Conservation (phyloP, 306 rosid genomes). For the Acacia crassicarpa region DNA sequence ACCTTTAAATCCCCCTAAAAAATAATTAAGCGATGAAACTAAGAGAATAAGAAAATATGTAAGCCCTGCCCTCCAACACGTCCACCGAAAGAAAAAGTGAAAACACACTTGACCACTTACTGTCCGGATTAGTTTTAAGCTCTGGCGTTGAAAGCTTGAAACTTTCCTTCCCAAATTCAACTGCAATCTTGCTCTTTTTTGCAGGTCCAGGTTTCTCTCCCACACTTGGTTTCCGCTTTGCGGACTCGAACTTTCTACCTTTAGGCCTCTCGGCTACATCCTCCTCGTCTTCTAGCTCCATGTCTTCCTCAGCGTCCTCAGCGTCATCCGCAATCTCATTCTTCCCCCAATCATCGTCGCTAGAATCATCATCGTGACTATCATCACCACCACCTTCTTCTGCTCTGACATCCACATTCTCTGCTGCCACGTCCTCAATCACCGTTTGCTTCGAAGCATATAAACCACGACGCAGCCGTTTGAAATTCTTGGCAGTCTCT, state of each 20-base stretch:
- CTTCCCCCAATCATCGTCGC: slow-evolving; percentile 80
- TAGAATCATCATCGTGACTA: slow-evolving; percentile 53
- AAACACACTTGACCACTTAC: slow-evolving; percentile 40
- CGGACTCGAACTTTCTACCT: slow-evolving; percentile 41
- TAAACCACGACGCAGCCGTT: slow-evolving; percentile 44
- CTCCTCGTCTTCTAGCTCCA: slow-evolving; percentile 48
- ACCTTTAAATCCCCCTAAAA: neutral
- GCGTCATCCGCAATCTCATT: slow-evolving; percentile 42
- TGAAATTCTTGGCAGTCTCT: slow-evolving; percentile 41
- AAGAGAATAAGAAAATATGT: neutral
- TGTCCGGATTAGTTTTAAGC: slow-evolving; percentile 43
- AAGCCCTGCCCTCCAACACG: neutral
- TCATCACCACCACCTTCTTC: slow-evolving; percentile 30
- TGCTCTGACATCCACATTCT: slow-evolving; percentile 14
- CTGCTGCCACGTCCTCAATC: slow-evolving; percentile 34
- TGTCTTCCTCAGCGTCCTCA: slow-evolving; percentile 49
- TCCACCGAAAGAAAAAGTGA: neutral
- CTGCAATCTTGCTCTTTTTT: slow-evolving; percentile 58
- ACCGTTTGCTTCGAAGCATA: slow-evolving; percentile 25
- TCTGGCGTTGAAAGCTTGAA: slow-evolving; percentile 36
- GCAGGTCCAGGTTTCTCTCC: slow-evolving; percentile 42
- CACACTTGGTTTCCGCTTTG: slow-evolving; percentile 52
- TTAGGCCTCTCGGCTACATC: slow-evolving; percentile 31
- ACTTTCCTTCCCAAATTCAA: slow-evolving; percentile 31
- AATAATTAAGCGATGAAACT: neutral